Base-by-base conservation (phyloP, 352 stramenopile genomes). In the Phytophthora hybrid region DNA sequence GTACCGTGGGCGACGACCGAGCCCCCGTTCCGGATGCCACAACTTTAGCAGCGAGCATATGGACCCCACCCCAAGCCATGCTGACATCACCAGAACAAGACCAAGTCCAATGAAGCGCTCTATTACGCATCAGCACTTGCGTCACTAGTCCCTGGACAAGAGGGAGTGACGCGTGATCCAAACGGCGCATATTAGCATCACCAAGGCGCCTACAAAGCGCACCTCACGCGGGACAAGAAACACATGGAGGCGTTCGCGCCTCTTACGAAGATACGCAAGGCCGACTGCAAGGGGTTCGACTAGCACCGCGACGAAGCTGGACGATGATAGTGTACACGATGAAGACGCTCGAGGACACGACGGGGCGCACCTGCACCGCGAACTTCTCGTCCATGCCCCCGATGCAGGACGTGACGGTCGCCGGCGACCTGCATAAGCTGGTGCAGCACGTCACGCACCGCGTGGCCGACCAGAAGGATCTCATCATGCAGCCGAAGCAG, bases 321-420 rank as follows among this genome's bases (percentile, higher is more conserved):
- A 14, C 13, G 37, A 93, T 78, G 21, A 75, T 91, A 81, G 93
- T 93, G 82, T 95, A 95, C 39, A n/a, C n/a, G n/a, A n/a, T n/a
- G n/a, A n/a, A n/a, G n/a, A n/a, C n/a, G n/a, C n/a, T n/a, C n/a
- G n/a, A n/a, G n/a, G n/a, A n/a, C n/a, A n/a, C n/a, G n/a, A n/a
- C n/a, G n/a, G n/a, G n/a, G n/a, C n/a, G n/a, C n/a, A n/a, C n/a
- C n/a, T n/a, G n/a, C n/a, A n/a, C n/a, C n/a, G n/a, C n/a, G n/a
- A n/a, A n/a, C n/a, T 82, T 90, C 44, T 93, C 88, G 53, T 93
- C 80, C 63, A 91, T 92, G 72, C 88, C 88, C 63, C 88, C 88
- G 67, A 95, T 90, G 63, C 88, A 95, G 14, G 87, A 93, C 56
- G 88, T 95, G 18, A 95, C 84, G 16, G 78, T 83, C 19, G 88